Base-by-base conservation (phyloP, 176 grass and related monocot species). In the Alopecurus myosuroides region DNA sequence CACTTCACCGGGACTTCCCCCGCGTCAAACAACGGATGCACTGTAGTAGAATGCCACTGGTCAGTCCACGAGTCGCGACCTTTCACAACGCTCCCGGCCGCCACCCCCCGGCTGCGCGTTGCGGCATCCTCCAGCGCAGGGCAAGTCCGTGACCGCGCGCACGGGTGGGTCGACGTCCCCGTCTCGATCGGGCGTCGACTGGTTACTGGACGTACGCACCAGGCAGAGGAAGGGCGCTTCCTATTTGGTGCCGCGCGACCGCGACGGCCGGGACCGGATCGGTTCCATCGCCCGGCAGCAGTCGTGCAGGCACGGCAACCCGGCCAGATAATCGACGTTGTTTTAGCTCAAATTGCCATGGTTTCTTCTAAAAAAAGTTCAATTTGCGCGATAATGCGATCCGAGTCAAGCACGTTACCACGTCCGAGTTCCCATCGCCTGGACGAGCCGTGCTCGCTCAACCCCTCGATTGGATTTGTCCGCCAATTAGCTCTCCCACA, bases 241-340 rank as follows among this genome's bases (percentile, higher is more conserved):
- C 85, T n/a, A 53, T 65, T 78, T 56, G 83, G 62, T 56, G 22
- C 61, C 1, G 74, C 11, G 25, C 19, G 83, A 77, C 20, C 8
- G 69, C 1, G 85, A 74, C 77, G 1, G 30, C 4, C 57, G 11
- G 68, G 13, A 5, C 5, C 20, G 66, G 36, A 19, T 67, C 19
- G 35, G 9, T 39, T 40, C 35, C 19, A 22, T 4, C 34, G 64
- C 33, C 68, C 68, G 68, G n/a, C 68, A 6, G 69, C 40, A 45
- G 23, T 72, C 69, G 69, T 72, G 69, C 69, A 18, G 23, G 69
- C 69, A 72, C 69, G 69, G 69, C 69, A 45, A 72, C 69, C 26
- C 29, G 25, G 11, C 11, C n/a, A 28, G 2, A 2, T n/a, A 7
- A 57, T 57, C 55, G 1, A 7, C 2, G 11, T 71, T n/a, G 5